These are phyloP conservation scores for Suillus paluster DNA, from an alignment of 768 basidiomycete genomes.

Conservation along the genomic window DNA sequence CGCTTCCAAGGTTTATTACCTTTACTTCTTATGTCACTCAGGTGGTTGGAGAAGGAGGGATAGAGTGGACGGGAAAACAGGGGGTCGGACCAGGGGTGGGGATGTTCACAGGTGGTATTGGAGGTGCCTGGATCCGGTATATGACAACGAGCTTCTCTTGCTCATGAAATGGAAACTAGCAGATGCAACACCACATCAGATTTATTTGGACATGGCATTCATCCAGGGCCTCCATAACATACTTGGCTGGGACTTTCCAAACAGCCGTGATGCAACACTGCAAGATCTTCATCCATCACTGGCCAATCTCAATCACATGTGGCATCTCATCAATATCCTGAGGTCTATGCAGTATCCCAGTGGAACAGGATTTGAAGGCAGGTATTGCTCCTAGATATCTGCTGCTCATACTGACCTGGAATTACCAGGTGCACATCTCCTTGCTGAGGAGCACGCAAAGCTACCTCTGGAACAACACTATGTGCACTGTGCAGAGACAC, in stretches of 20 bases:
- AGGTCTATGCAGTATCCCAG: constrained; percentile 19
- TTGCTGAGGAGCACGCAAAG: constrained; percentile 11
- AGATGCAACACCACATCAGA: constrained; percentile 32
- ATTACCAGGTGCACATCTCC: constrained; percentile 8
- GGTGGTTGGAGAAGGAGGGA: no score
- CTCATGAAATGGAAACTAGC: constrained; percentile 30
- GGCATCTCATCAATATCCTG: constrained; percentile 22
- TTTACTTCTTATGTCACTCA: no score
- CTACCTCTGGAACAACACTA: constrained; percentile 17
- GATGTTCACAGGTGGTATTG: no score
- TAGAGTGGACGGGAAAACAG: no score
- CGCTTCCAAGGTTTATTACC: not conserved
- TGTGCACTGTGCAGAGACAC: constrained; percentile 22
- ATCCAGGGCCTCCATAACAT: constrained; percentile 15
- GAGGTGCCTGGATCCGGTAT: no score
- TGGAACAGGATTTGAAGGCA: constrained; percentile 31
- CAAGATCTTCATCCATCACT: constrained; percentile 22
- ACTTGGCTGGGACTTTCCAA: constrained; percentile 19
- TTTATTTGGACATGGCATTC: constrained; percentile 28
- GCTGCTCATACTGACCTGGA: not conserved
- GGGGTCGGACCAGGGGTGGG: no score
- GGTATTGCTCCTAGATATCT: not conserved
- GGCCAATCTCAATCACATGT: constrained; percentile 26
- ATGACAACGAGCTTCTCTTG: constrained; percentile 1
- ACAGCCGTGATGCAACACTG: not conserved